Evolutionary conservation across 169 alveolate species (phyloP).

Genomic region (Pseudocohnilembus persalinus): DNA sequence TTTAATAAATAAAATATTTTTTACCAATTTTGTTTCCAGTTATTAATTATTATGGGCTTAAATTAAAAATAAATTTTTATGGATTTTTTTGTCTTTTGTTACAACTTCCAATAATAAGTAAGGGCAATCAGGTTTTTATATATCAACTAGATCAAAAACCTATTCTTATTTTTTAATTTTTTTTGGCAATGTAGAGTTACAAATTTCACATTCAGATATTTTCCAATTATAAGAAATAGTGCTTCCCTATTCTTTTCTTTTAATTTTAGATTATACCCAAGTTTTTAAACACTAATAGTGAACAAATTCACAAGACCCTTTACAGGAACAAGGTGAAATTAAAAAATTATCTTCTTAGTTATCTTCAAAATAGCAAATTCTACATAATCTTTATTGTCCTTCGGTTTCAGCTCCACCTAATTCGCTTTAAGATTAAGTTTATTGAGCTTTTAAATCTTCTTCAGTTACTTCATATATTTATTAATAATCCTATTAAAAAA

Average conservation of each 20-base stretch:
- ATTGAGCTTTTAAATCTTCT: slow-evolving; percentile 4
- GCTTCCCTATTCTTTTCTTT: slow-evolving; percentile 47
- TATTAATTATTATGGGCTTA: background rate
- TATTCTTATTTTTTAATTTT: slow-evolving; percentile 29
- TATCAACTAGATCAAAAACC: slow-evolving; percentile 30
- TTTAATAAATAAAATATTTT: no score
- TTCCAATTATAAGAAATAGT: slow-evolving; percentile 55
- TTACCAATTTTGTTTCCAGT: background rate
- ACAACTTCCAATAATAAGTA: slow-evolving; percentile 45
- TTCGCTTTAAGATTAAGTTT: slow-evolving; percentile 13
- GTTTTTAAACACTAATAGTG: slow-evolving; percentile 82
- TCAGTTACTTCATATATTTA: slow-evolving; percentile 22
- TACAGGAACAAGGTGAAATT: slow-evolving; percentile 81
- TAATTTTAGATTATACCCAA: slow-evolving; percentile 74
- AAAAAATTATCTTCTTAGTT: slow-evolving; percentile 66
- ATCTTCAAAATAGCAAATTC: slow-evolving; percentile 79
- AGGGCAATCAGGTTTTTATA: slow-evolving; percentile 39
- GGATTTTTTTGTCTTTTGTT: slow-evolving; percentile 34
- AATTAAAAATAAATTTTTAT: slow-evolving; percentile 28
- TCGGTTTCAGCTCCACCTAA: background rate
- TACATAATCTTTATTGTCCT: slow-evolving; percentile 47
- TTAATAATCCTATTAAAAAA: background rate
- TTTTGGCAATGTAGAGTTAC: slow-evolving; percentile 65
- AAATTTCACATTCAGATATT: slow-evolving; percentile 77
- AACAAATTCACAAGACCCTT: slow-evolving; percentile 79